These are phyloP conservation scores for Aspergillus neotritici DNA, from an alignment of 2,329 filamentous ascomycete species.

Conservation along the genomic window DNA sequence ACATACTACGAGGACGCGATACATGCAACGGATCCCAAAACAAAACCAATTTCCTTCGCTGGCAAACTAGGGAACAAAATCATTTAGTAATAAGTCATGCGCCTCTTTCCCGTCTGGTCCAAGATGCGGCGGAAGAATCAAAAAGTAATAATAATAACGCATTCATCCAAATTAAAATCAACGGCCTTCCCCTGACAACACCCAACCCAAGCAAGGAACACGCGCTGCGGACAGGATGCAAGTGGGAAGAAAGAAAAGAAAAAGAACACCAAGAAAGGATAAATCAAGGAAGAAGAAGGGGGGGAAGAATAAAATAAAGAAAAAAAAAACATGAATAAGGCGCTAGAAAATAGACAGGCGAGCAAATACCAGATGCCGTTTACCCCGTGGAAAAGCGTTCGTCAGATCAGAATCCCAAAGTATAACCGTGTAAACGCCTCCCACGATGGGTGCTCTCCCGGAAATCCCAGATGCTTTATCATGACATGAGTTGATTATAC, in stretches of 20 bases:
- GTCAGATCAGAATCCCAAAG: conserved; percentile 20
- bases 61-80: no score
- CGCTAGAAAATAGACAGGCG: conserved; percentile 4
- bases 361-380: conserved; percentile 14
- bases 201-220: no score
- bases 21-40: no score
- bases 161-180: conserved; percentile 1
- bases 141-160: neutral
- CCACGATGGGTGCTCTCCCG: conserved; percentile 12
- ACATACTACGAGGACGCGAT: no score
- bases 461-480: conserved; percentile 6
- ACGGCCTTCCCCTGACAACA: no score
- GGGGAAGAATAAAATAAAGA: neutral
- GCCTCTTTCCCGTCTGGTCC: conserved; percentile 10
- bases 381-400: conserved; percentile 7
- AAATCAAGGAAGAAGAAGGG: no score
- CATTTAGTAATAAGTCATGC: no score
- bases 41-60: no score
- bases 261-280: no score
- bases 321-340: conserved; percentile 4
- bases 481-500: neutral
- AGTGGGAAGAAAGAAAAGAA: no score
- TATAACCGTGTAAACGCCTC: conserved; percentile 22
- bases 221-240: no score
- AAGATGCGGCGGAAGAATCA: conserved; percentile 7